phyloP scores from a whole-genome alignment of 768 basidiomycete genomes.

The Suillus cothurnatus region DNA sequence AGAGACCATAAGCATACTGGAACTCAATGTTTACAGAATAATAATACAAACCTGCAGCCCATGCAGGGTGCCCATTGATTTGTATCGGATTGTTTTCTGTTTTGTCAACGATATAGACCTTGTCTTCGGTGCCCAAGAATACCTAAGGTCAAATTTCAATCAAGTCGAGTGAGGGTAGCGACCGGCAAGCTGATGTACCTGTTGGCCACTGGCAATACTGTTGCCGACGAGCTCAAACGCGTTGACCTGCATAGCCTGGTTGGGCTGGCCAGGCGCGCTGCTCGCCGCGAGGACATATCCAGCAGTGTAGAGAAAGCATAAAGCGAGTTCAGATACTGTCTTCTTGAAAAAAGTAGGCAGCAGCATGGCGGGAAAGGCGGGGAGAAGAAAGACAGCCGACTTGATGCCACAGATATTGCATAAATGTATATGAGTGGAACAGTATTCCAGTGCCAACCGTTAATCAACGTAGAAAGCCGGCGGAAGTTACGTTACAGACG shows the following conservation, averaged over 20 bases:
- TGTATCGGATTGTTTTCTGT: constrained; percentile 69
- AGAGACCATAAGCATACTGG: constrained; percentile 3
- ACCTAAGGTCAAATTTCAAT: constrained; percentile 23
- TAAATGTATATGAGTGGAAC: constrained; percentile 2
- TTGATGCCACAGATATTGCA: not conserved
- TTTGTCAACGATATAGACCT: constrained; percentile 77
- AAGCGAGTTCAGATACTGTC: not conserved
- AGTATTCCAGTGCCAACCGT: constrained; percentile 6
- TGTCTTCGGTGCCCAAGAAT: constrained; percentile 48
- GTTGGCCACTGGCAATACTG: constrained; percentile 76
- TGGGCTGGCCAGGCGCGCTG: constrained; percentile 52
- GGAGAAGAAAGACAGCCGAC: not conserved
- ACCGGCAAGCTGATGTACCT: constrained; percentile 43
- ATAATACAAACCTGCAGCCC: constrained; percentile 60
- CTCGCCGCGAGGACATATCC: constrained; percentile 1
- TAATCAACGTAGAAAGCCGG: not conserved
- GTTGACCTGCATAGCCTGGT: constrained; percentile 44
- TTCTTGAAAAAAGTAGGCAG: not conserved
- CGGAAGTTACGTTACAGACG: not conserved
- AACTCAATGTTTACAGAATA: not conserved
- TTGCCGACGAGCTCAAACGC: constrained; percentile 70
- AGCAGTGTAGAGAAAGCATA: constrained; percentile 10
- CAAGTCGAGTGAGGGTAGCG: not conserved
- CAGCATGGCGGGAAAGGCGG: not conserved
- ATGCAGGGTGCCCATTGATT: constrained; percentile 71